Evolutionary conservation across 2,329 filamentous ascomycete species (phyloP), one percentile per base, ranked within the genome.

Genomic region (Ceratocystis colombiana): DNA sequence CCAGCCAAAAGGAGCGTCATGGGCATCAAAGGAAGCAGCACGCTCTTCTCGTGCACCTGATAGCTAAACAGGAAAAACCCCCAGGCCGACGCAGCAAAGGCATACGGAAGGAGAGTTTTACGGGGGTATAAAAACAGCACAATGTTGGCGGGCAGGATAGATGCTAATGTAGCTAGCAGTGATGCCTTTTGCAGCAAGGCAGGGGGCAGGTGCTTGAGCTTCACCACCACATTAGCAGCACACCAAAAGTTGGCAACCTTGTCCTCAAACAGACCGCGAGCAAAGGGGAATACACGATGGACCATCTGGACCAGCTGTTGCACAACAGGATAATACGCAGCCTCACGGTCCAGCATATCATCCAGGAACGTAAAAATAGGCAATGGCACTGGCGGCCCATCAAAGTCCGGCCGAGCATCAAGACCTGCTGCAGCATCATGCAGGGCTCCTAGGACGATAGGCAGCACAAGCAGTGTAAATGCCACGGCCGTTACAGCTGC

Each of bases 171-270:
- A 1, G 87, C 82, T 0, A 82, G 77, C 1, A 96, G 80, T 1
- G 94, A 90, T 1, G 85, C 83, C 64, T 84, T 84, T 73, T 96
- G 90, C 37, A 99, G 83, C 5, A 90, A 74, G 6, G 82, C 80
- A 2, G 84, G 76, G 0, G 89, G 85, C 70, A 90, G 94, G 20
- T 83, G 78, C 69, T 88, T 84, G 46, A 99, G 83, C 77, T 99
- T 99, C 77, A 96, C 81, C 66, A 95, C 81, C 0, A 94, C 88
- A 73, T 97, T 95, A 66, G 93, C 80, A 3, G 91, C 88, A 74
- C 94, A 99, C 94, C 94, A 99, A 72, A 96, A 88, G 74, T 99
- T 99, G 72, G 94, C 94, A 22, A 99, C 95, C 76, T 99, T 99
- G 78, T 97, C 94, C 77, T 99, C 95, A 72, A 97, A 99, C 5